phyloP scores from a whole-genome alignment of 2,329 filamentous ascomycete genomes.

The Aspergillus sp. region DNA sequence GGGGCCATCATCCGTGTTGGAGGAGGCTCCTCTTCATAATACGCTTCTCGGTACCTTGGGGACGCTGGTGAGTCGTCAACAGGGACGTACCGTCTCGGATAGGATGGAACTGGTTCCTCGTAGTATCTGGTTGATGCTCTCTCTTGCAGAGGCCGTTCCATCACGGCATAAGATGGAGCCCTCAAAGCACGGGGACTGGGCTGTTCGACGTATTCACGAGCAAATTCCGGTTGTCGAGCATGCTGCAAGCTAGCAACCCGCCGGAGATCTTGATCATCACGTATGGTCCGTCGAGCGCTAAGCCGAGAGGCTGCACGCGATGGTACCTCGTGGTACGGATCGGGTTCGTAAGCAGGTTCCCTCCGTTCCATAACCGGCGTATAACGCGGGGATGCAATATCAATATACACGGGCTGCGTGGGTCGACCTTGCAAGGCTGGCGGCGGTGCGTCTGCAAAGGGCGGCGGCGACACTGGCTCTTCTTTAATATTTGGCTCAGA shows the following conservation, averaged over 20 bases:
- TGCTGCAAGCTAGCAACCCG: constrained; percentile 42
- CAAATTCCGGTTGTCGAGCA: constrained; percentile 34
- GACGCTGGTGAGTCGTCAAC: constrained; percentile 30
- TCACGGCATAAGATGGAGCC: constrained; percentile 33
- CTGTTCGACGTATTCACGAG: constrained; percentile 38
- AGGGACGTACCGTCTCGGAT: constrained; percentile 27
- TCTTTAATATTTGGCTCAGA: constrained; percentile 51
- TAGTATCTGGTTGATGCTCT: constrained; percentile 28
- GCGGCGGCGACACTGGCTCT: constrained; percentile 54
- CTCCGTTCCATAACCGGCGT: constrained; percentile 27
- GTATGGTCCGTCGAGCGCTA: constrained; percentile 27
- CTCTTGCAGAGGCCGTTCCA: constrained; percentile 31
- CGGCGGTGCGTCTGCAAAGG: constrained; percentile 40
- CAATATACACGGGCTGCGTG: constrained; percentile 42
- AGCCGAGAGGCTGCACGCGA: constrained; percentile 35
- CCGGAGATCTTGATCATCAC: constrained; percentile 40
- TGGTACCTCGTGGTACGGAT: constrained; percentile 25
- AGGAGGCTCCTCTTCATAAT: constrained; percentile 33
- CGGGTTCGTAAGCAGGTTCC: constrained; percentile 28
- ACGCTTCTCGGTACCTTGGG: constrained; percentile 33
- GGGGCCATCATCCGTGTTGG: constrained; percentile 44
- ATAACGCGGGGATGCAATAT: constrained; percentile 36
- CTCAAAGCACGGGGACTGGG: constrained; percentile 31
- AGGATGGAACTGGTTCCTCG: constrained; percentile 27
- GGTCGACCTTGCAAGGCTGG: constrained; percentile 28